A percentile compares a stretch with the other conserved stretches of the same genome.
These are phyloP conservation scores for Euphorbia schlechtendalii DNA, from an alignment of 441 rosid species.

Conservation along the genomic window DNA sequence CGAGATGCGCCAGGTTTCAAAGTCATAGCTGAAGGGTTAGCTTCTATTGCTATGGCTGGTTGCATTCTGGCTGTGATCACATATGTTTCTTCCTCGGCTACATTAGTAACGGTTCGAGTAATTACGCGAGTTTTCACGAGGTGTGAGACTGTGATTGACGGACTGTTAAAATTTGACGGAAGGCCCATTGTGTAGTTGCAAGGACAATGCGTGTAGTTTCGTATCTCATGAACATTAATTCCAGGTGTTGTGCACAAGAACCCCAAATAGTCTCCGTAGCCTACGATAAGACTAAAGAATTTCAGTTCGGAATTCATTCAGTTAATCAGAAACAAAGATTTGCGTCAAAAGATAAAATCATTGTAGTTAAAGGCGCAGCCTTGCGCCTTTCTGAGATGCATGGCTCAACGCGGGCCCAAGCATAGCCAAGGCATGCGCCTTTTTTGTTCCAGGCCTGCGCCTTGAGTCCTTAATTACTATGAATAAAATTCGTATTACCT, in stretches of 20 bases:
- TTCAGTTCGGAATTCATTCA: background rate
- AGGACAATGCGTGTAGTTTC: constrained; percentile 59
- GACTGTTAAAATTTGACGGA: constrained; percentile 79
- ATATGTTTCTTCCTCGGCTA: constrained; percentile 79
- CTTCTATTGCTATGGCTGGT: constrained; percentile 73
- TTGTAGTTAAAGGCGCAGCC: no score
- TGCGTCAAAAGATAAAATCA: no score
- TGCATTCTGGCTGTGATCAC: constrained; percentile 73
- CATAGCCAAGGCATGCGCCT: no score
- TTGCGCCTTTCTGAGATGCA: no score
- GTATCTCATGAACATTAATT: constrained; percentile 63
- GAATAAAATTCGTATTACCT: no score
- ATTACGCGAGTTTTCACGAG: constrained; percentile 59
- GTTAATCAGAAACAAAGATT: no score
- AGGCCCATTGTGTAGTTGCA: constrained; percentile 75
- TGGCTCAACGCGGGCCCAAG: no score
- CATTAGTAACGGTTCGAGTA: constrained; percentile 71
- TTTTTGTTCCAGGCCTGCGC: no score
- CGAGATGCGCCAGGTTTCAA: constrained; percentile 54
- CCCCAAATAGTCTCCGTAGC: constrained; percentile 77
- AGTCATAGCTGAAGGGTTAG: constrained; percentile 81
- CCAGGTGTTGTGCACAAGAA: constrained; percentile 97
- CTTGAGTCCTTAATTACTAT: no score
- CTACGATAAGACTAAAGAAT: constrained; percentile 24
- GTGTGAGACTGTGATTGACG: constrained; percentile 79